Conservation (phyloP, 495 filamentous ascomycete genomes). For the Sordaria brevicollis region DNA sequence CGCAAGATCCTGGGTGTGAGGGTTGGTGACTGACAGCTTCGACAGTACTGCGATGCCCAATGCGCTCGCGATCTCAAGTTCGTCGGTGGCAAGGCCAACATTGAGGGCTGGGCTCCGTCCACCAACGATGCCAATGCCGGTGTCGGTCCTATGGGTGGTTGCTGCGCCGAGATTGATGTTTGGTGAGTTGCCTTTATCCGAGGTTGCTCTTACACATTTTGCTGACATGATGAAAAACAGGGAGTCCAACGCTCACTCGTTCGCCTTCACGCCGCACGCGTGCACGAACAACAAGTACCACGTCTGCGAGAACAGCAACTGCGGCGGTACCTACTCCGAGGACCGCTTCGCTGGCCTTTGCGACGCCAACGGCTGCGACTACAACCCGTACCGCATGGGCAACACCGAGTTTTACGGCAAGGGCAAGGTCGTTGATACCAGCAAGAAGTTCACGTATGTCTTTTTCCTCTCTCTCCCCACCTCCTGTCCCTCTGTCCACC, state of each 20-base stretch:
- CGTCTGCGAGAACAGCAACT: conserved; percentile 41
- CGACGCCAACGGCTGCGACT: conserved; percentile 66
- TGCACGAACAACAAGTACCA: conserved; percentile 50
- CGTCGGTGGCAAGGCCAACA: conserved; percentile 45
- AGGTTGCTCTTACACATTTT: no score
- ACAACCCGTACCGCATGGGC: conserved; percentile 66
- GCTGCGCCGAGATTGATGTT: conserved; percentile 69
- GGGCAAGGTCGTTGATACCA: conserved; percentile 53
- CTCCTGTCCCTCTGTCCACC: background rate
- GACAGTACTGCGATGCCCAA: conserved; percentile 46
- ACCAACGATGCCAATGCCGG: conserved; percentile 46
- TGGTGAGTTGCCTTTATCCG: conserved; percentile 16
- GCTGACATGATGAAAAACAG: conserved; percentile 6
- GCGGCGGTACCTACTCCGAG: conserved; percentile 43
- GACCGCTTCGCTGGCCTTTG: conserved; percentile 50
- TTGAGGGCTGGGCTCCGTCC: conserved; percentile 35
- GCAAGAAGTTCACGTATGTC: conserved; percentile 48
- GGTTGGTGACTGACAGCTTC: background rate
- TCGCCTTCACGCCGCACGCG: conserved; percentile 56
- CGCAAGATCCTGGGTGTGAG: background rate
- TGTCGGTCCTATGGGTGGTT: conserved; percentile 37
- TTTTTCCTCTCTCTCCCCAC: no score
- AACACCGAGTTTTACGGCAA: conserved; percentile 53
- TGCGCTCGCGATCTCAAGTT: conserved; percentile 47
- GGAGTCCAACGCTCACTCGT: conserved; percentile 56